Base-by-base conservation (phyloP, 768 basidiomycete genomes). In the Leccinum longicurvipes region DNA sequence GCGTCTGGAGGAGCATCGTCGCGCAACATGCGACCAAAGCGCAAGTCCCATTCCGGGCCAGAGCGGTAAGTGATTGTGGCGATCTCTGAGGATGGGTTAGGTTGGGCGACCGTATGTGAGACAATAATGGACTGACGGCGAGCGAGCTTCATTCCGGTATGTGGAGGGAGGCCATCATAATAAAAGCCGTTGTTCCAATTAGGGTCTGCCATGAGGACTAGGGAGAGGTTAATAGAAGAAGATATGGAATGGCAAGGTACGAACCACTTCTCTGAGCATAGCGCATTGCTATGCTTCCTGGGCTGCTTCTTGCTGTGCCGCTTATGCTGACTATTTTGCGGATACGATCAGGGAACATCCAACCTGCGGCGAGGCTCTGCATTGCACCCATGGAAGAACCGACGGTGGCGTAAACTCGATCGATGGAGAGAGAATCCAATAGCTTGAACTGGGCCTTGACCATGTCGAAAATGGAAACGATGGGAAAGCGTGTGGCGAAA, bases 101-200 rank as follows among this genome's bases (percentile, higher is more conserved):
- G 28, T 15, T 2, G 25, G 46, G 46, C 31, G 3, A 48, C 3
- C 25, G 9, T 12, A 23, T 0, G 24, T 14, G 6, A 32, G n/a
- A 21, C 19, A 11, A 45, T 14, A 64, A 31, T 25, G n/a, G 12
- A 75, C 86, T 65, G 66, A 97, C 95, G 97, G 61, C 97, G 83
- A 25, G 97, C 97, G 19, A 99, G 82, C 70, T 99, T 99, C 94
- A 99, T 98, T 27, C 97, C 97, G 1, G 86, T 91, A 68, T 99
- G 97, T 0, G 97, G 97, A 2, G 97, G 97, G n/a, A 95, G 69
- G 8, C 81, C 79, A 56, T 96, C 92, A 68, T 99, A 99, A 70
- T 99, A 99, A 72, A 96, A 98, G 4, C 97, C 97, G 32, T 93
- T 87, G 58, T 98, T 99, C 97, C 97, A 99, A 60, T 98, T 98